A percentile compares a stretch with the other conserved stretches of the same genome.
Evolutionary conservation across 805 yeast species (phyloP).

Genomic region (Kazachstania viticola): DNA sequence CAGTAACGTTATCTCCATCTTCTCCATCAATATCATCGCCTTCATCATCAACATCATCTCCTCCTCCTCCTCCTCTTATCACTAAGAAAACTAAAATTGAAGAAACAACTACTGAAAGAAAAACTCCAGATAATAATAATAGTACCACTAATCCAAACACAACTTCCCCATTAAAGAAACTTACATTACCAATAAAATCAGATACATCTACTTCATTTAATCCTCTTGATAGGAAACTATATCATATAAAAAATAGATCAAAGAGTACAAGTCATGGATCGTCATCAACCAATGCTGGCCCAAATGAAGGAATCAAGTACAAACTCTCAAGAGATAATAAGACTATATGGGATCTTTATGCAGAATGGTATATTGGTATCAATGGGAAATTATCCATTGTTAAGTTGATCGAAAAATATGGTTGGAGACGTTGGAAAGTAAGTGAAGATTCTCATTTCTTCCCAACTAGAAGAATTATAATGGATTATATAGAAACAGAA

Average conservation of each 20-base stretch:
- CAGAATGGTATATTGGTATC: constrained; percentile 29
- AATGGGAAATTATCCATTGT: constrained; percentile 24
- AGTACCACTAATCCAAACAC: no score
- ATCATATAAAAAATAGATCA: no score
- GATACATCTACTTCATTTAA: constrained; percentile 1
- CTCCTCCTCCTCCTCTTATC: neutral
- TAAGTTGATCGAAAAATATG: constrained; percentile 24
- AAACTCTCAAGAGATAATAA: constrained; percentile 29
- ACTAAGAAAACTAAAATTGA: no score
- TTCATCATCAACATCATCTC: no score
- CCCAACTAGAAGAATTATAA: constrained; percentile 29
- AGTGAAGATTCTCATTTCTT: constrained; percentile 30
- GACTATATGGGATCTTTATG: constrained; percentile 28
- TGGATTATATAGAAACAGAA: constrained; percentile 29
- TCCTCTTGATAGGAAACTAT: no score
- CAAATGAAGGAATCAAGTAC: constrained; percentile 24
- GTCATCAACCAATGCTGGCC: constrained; percentile 11
- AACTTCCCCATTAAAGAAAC: constrained; percentile 1
- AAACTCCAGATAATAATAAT: no score
- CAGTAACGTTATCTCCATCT: no score
- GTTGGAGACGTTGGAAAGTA: constrained; percentile 30
- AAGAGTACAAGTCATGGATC: no score
- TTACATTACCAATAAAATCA: constrained; percentile 5
- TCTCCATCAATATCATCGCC: no score
- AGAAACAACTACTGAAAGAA: no score